Percentiles rank a stretch among this genome's conserved stretches.
phyloP scores from a whole-genome alignment of 2,329 filamentous ascomycete species.

The Exophiala sp. region DNA sequence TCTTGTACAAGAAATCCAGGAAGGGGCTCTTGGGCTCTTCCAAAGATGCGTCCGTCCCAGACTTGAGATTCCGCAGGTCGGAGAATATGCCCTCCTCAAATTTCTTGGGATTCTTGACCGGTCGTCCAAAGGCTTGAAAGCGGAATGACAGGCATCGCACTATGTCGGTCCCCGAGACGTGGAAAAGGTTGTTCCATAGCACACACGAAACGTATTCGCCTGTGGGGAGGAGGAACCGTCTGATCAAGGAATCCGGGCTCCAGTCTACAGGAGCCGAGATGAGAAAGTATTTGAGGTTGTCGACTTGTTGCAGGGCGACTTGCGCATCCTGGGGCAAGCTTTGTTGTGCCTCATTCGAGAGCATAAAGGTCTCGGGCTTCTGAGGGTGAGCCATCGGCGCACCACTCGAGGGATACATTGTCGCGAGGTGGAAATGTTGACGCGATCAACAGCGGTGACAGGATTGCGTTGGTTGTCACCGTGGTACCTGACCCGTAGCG shows the following conservation, averaged over 20 bases:
- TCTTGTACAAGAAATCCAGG: slow-evolving; percentile 98
- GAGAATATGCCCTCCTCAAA: slow-evolving; percentile 99
- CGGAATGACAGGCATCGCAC: slow-evolving; percentile 96
- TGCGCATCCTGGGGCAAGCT: slow-evolving; percentile 93
- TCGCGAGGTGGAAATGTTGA: slow-evolving; percentile 24
- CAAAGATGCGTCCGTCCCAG: slow-evolving; percentile 93
- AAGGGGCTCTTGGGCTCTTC: slow-evolving; percentile 99
- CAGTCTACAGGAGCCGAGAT: slow-evolving; percentile 98
- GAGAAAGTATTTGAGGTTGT: slow-evolving; percentile 99
- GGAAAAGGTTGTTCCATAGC: slow-evolving; percentile 98
- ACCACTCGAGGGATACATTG: slow-evolving; percentile 75
- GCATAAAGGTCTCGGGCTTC: slow-evolving; percentile 98
- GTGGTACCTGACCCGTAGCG: slow-evolving; percentile 15
- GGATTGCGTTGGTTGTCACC: slow-evolving; percentile 18
- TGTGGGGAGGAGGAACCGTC: slow-evolving; percentile 89
- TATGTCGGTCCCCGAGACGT: slow-evolving; percentile 98
- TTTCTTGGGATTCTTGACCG: slow-evolving; percentile 99
- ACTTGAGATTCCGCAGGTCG: slow-evolving; percentile 95
- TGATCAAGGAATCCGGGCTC: slow-evolving; percentile 94
- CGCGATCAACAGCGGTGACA: slow-evolving; percentile 21
- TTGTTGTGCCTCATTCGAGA: slow-evolving; percentile 95
- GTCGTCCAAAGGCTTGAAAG: slow-evolving; percentile 96
- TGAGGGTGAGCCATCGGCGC: slow-evolving; percentile 85
- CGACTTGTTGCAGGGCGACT: slow-evolving; percentile 95
- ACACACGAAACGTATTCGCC: slow-evolving; percentile 99